These are phyloP conservation scores for Thelonectria blattea DNA, from an alignment of 2,329 filamentous ascomycete genomes.

Conservation along the genomic window DNA sequence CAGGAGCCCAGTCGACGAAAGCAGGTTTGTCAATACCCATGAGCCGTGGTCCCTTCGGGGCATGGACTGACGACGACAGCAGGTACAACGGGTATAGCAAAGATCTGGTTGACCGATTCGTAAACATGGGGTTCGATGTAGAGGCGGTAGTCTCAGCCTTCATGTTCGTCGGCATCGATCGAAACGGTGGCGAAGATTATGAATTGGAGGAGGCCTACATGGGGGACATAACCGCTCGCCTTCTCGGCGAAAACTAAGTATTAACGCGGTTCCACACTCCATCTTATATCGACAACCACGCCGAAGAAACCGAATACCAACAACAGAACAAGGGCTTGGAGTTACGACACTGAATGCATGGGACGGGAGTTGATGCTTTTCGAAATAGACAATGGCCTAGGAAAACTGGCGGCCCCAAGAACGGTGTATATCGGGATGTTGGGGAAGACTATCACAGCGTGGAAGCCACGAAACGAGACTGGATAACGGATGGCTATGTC, in stretches of 20 bases:
- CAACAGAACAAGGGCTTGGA: conserved; percentile 9
- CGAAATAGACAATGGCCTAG: conserved; percentile 13
- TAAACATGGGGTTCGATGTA: conserved; percentile 89
- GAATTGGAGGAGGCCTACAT: conserved; percentile 89
- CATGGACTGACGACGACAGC: background rate
- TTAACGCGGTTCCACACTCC: no score
- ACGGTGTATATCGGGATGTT: conserved; percentile 12
- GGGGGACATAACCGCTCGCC: conserved; percentile 84
- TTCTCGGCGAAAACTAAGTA: conserved; percentile 77
- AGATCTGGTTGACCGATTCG: conserved; percentile 81
- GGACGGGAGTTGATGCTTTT: conserved; percentile 32
- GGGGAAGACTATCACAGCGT: background rate
- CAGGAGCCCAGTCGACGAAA: conserved; percentile 20
- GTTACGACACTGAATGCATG: conserved; percentile 28
- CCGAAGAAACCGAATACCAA: conserved; percentile 8
- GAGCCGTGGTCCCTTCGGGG: background rate
- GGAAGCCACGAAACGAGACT: background rate
- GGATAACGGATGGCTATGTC: background rate
- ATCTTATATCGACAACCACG: background rate
- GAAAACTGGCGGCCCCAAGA: conserved; percentile 1
- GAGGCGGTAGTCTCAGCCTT: conserved; percentile 88
- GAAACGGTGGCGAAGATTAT: conserved; percentile 78
- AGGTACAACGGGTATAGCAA: conserved; percentile 91
- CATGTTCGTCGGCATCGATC: conserved; percentile 79
- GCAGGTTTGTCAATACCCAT: conserved; percentile 38